Base-by-base conservation (phyloP, 805 yeast genomes). In the Lachancea mirantina region DNA sequence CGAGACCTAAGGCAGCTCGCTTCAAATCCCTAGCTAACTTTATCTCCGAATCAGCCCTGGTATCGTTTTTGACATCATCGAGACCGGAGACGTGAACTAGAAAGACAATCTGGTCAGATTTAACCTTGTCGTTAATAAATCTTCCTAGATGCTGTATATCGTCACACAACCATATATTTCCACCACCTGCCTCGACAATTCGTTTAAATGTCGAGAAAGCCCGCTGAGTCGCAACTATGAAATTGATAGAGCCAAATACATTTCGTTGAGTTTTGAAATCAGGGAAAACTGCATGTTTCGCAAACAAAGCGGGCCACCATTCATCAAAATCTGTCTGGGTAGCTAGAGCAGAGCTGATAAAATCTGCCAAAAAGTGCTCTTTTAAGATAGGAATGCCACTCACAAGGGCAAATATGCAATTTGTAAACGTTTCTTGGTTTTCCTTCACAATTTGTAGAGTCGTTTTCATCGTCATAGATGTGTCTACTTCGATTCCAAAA, bases 1-100 rank as follows among this genome's bases (percentile, higher is more conserved):
- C 52, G 7, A 50, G 32, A 3, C 33, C 21, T 20, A 40, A 39
- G 6, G 43, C 49, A 14, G 43, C 46, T 5, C 41, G 45, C 14
- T 42, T 42, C 36, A 47, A 29, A 1, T 26, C 19, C 22, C 32
- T 26, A 10, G 45, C 26, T 17, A 29, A 27, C 21, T 29, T 20
- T 6, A 29, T 14, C 8, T 29, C 30, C 4, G 10, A 6, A 14
- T 10, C 6, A 19, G 24, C 5, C 7, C 24, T 10, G 13, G 11
- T 28, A 10, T 6, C 14, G 15, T 15, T 18, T 20, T 23, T 8
- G 13, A 31, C 18, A 20, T 34, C 28, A 23, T 27, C 21, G 11
- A 22, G 23, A n/a, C n/a, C n/a, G n/a, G n/a, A n/a, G n/a, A n/a
- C n/a, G 19, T 38, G 26, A 22, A 32, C n/a, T 10, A 23, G 18